phyloP scores from a whole-genome alignment of 179 eudicot species.

The Nepenthes alata region DNA sequence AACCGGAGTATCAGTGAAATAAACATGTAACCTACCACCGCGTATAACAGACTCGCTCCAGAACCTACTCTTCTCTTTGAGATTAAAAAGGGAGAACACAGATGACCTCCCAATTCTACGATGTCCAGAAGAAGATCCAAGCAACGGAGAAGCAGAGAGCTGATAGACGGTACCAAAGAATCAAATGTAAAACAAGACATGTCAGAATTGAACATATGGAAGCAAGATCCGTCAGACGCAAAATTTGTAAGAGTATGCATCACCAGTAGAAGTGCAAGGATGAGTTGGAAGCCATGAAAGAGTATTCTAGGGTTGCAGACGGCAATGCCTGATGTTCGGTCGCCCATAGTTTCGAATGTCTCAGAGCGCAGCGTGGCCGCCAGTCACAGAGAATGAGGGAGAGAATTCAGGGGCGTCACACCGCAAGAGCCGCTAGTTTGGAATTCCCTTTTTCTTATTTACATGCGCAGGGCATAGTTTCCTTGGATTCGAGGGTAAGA shows the following conservation, averaged over 20 bases:
- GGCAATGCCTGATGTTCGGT: slow-evolving; percentile 4
- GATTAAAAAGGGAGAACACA: slow-evolving; percentile 80
- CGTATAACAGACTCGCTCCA: slow-evolving; percentile 87
- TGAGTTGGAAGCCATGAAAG: slow-evolving; percentile 8
- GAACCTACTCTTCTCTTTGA: slow-evolving; percentile 79
- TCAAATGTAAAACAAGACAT: not conserved
- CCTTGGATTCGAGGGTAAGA: too few relatives aligned
- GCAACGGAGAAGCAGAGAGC: slow-evolving; percentile 25
- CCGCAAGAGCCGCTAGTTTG: too few relatives aligned
- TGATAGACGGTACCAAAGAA: not conserved
- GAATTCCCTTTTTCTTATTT: too few relatives aligned
- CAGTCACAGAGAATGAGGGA: too few relatives aligned
- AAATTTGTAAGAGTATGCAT: not conserved
- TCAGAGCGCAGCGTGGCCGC: too few relatives aligned
- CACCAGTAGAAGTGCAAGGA: slow-evolving; percentile 15
- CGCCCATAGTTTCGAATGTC: not conserved
- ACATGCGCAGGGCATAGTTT: too few relatives aligned
- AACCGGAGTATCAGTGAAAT: not conserved
- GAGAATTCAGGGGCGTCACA: too few relatives aligned
- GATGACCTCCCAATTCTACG: slow-evolving; percentile 53
- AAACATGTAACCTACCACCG: slow-evolving; percentile 36
- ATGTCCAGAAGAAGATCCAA: slow-evolving; percentile 33
- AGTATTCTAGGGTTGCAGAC: slow-evolving; percentile 5
- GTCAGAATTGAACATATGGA: not conserved
- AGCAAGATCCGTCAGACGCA: not conserved